Evolutionary conservation across 2,329 filamentous ascomycete species (phyloP), one percentile per base, ranked within the genome.

Genomic region (Aureobasidium lini): DNA sequence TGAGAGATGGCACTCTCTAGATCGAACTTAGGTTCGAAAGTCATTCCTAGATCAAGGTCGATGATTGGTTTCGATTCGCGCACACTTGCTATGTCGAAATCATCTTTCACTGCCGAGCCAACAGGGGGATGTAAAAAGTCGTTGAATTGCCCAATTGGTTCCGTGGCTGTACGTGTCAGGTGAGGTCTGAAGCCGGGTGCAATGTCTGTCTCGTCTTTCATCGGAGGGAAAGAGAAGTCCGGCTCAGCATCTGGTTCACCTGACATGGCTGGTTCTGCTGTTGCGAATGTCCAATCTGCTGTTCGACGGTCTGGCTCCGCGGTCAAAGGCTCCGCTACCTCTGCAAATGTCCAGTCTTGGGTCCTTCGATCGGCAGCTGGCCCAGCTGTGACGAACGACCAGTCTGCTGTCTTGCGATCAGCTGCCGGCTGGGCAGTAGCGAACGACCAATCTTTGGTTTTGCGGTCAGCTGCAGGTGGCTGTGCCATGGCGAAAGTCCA

Each of bases 371-470:
- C 76, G 60, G 62, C 62, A 60, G 56, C 63, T 62, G 16, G 67
- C 53, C 68, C 70, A 70, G 75, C 75, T 5, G 73, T 69, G 7
- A 79, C 78, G 62, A 83, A 83, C 7, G 76, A 81, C 81, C 81
- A 84, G 34, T 81, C 79, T 36, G 47, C 28, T 10, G 56, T 59
- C 6, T 43, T 43, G n/a, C 56, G 56, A 18, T 47, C 67, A 68
- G 62, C 48, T 61, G 56, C 63, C 63, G 16, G 67, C 50, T 69
- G 70, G 69, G 75, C 75, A 3, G 73, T 69, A 7, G 79, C 79
- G 62, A 83, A 83, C 7, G 76, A 81, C 81, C 81, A 84, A 32
- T 81, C 79, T 18, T 59, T 13, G 7, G 56, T 59, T n/a, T 43
- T 43, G 36, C 56, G 56, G 16, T 47, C 67, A 68, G 62, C 57